phyloP scores from a whole-genome alignment of 441 rosid genomes.

The Dalechampia spathulata region DNA sequence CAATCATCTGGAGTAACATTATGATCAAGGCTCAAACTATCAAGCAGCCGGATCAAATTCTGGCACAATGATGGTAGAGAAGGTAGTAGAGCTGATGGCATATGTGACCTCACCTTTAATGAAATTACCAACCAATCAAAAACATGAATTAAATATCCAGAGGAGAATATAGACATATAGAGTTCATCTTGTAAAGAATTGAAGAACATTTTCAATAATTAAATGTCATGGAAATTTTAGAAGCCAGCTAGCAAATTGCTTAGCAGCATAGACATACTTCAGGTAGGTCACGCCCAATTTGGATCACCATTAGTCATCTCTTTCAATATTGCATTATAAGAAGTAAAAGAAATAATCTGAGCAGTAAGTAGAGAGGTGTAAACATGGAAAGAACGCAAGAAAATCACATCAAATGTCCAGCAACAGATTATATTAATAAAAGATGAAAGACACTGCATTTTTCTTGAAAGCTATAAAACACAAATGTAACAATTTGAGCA shows the following conservation, averaged over 20 bases:
- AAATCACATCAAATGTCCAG: background rate
- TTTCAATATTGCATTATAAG: background rate
- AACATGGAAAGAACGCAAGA: background rate
- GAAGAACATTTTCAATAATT: background rate
- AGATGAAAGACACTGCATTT: background rate
- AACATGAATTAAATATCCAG: constrained; percentile 19
- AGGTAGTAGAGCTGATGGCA: constrained; percentile 67
- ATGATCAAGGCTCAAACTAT: constrained; percentile 49
- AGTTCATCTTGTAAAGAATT: background rate
- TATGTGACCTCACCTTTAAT: constrained; percentile 69
- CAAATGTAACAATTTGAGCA: background rate
- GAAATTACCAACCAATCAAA: constrained; percentile 17
- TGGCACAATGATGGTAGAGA: constrained; percentile 46
- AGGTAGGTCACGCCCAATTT: background rate
- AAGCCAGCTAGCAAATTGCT: background rate
- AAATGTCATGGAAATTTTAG: background rate
- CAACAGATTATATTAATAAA: background rate
- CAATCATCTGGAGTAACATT: constrained; percentile 34
- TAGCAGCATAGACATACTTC: background rate
- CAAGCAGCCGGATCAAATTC: constrained; percentile 51
- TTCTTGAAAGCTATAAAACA: background rate
- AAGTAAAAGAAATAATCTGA: background rate
- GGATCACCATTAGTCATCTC: background rate
- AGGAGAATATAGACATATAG: constrained; percentile 1
- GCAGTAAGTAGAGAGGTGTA: background rate